A percentile compares a stretch with the other conserved stretches of the same genome.
phyloP scores from a whole-genome alignment of 345 rosid species.

The Eucalyptus viminalis region DNA sequence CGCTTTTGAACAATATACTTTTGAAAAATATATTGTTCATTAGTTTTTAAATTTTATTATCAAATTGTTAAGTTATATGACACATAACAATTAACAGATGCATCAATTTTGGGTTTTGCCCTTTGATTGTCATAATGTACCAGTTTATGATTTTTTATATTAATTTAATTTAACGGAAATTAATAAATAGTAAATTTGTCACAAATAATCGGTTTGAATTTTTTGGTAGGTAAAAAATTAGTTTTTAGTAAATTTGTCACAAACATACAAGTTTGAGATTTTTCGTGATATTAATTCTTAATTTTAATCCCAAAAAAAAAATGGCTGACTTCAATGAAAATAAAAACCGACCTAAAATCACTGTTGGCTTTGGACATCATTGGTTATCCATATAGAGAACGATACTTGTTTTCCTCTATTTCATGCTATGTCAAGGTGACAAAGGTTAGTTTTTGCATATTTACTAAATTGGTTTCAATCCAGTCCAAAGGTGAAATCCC shows the following conservation, averaged over 20 bases:
- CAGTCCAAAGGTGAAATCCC: not conserved
- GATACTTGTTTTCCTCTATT: not conserved
- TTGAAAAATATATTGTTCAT: too few species aligned
- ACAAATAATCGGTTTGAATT: not conserved
- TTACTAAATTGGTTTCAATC: not conserved
- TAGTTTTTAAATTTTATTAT: fast-evolving
- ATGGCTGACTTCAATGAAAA: not conserved
- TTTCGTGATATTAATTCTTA: not conserved
- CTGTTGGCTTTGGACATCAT: not conserved
- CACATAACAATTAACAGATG: fast-evolving
- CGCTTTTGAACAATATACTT: fast-evolving
- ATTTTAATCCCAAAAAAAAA: not conserved
- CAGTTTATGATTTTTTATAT: fast-evolving
- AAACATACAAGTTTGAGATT: too few species aligned
- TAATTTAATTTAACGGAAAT: too few species aligned
- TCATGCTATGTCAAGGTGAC: not conserved
- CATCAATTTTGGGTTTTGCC: too few species aligned
- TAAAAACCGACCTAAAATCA: not conserved
- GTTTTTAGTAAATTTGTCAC: fast-evolving
- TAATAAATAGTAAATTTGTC: too few species aligned
- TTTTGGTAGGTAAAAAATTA: too few species aligned
- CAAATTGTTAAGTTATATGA: too few species aligned
- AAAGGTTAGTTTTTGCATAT: not conserved
- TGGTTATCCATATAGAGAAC: not conserved
- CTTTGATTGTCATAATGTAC: too few species aligned